These are phyloP conservation scores for Leishmania lainsoni DNA, from an alignment of 208 protist genomes.

Conservation along the genomic window DNA sequence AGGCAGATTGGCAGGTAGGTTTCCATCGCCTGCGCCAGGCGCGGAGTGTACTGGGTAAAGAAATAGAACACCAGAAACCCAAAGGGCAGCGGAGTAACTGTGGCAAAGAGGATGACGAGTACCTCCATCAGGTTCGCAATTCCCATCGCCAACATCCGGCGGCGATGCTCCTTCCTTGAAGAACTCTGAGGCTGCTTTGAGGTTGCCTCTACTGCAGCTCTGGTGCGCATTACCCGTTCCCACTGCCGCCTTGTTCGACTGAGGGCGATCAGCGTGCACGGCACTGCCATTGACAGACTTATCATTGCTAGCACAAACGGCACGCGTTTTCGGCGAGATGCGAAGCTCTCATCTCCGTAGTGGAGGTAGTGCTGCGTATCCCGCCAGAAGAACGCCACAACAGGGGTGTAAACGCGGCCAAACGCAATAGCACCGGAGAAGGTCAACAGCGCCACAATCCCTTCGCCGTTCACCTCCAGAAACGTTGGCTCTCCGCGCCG, in stretches of 20 bases:
- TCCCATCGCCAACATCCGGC: slow-evolving; percentile 19
- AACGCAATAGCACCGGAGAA: slow-evolving; percentile 63
- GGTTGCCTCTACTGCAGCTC: not conserved
- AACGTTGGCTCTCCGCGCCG: slow-evolving; percentile 40
- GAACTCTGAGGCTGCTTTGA: not conserved
- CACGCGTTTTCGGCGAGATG: slow-evolving; percentile 36
- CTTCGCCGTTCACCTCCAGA: slow-evolving; percentile 78
- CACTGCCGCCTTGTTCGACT: slow-evolving; percentile 60
- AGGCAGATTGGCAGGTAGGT: slow-evolving; percentile 39
- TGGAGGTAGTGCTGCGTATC: slow-evolving; percentile 14
- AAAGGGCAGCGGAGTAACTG: slow-evolving; percentile 40
- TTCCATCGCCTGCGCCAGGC: slow-evolving; percentile 39
- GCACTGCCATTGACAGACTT: slow-evolving; percentile 56
- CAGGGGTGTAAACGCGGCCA: slow-evolving; percentile 54
- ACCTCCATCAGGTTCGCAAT: slow-evolving; percentile 59
- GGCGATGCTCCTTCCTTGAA: slow-evolving; percentile 3
- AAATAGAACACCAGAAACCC: slow-evolving; percentile 53
- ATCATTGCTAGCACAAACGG: slow-evolving; percentile 72
- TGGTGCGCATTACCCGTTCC: slow-evolving; percentile 12
- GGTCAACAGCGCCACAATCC: slow-evolving; percentile 67
- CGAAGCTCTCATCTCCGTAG: slow-evolving; percentile 11
- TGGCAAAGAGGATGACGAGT: slow-evolving; percentile 47
- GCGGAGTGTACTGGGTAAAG: slow-evolving; percentile 46
- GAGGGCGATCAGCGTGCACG: slow-evolving; percentile 68
- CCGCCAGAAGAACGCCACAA: slow-evolving; percentile 38